A percentile compares a stretch with the other conserved stretches of the same genome.
Conservation (phyloP, 78 protist genomes). For the Trichosphaerium sp. region DNA sequence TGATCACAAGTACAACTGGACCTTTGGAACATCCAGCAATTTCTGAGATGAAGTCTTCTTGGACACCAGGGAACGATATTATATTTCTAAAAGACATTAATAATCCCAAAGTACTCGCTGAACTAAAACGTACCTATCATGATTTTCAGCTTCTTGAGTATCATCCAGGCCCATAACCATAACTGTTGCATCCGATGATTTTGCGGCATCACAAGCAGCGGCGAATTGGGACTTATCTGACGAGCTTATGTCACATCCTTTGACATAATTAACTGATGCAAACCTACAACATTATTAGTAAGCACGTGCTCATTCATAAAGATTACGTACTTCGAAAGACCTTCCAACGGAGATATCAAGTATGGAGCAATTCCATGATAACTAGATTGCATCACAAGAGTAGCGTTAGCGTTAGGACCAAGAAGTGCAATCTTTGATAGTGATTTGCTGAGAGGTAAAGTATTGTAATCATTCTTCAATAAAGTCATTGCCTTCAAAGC, state of each 20-base stretch:
- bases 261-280: not conserved
- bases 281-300: not conserved
- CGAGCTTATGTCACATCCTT: constrained; percentile 3
- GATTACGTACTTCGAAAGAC: not conserved
- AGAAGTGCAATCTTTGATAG: constrained; percentile 4
- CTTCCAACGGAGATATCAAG: not conserved
- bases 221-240: constrained; percentile 1
- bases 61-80: constrained; percentile 22
- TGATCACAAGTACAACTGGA: not conserved
- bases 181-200: constrained; percentile 1
- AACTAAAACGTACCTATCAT: not conserved
- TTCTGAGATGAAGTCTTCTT: not conserved
- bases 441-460: not conserved
- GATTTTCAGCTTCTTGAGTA: constrained; percentile 3
- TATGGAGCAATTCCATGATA: not conserved
- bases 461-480: not conserved
- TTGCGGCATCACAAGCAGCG: constrained; percentile 11
- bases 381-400: not conserved
- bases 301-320: not conserved
- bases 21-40: not conserved
- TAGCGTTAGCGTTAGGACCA: constrained; percentile 10
- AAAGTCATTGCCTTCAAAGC: not conserved
- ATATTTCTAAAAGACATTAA: not conserved
- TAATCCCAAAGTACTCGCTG: not conserved
- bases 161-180: constrained; percentile 5